A percentile compares a stretch with the other conserved stretches of the same genome.
Evolutionary conservation across 257 asterid genomes (phyloP).

Genomic region (Forsythia suspensa): DNA sequence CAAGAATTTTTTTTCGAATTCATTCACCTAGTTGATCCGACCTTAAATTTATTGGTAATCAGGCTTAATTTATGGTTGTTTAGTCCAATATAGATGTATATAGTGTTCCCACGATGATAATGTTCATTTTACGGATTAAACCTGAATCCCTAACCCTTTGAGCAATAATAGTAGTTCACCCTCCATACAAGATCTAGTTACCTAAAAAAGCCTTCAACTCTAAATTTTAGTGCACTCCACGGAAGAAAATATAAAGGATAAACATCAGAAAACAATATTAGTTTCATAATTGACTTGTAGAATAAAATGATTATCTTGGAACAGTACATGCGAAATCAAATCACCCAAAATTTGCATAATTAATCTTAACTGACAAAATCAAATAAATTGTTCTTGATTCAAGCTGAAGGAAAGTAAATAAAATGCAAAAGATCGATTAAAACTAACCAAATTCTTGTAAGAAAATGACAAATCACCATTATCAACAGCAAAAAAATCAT

Average conservation of each 20-base stretch:
- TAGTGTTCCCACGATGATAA: too few relatives aligned
- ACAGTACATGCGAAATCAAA: not conserved
- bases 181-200: too few relatives aligned
- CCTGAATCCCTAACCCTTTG: too few relatives aligned
- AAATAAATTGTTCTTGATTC: not conserved
- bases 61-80: not conserved
- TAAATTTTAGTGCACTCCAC: too few relatives aligned
- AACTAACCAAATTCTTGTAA: slow-evolving; percentile 33
- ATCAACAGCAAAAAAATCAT: slow-evolving; percentile 31
- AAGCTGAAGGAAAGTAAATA: not conserved
- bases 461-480: slow-evolving; percentile 27
- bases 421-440: not conserved
- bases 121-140: too few relatives aligned
- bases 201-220: too few relatives aligned
- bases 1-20: too few relatives aligned
- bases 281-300: too few relatives aligned
- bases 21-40: not conserved
- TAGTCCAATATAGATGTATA: not conserved
- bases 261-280: not conserved
- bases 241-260: too few relatives aligned
- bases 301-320: not conserved
- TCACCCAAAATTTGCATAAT: not conserved
- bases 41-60: not conserved
- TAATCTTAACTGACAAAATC: not conserved
- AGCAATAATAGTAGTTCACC: too few relatives aligned